Evolutionary conservation across 345 rosid species (phyloP).

Genomic region (Excoecaria agallocha): DNA sequence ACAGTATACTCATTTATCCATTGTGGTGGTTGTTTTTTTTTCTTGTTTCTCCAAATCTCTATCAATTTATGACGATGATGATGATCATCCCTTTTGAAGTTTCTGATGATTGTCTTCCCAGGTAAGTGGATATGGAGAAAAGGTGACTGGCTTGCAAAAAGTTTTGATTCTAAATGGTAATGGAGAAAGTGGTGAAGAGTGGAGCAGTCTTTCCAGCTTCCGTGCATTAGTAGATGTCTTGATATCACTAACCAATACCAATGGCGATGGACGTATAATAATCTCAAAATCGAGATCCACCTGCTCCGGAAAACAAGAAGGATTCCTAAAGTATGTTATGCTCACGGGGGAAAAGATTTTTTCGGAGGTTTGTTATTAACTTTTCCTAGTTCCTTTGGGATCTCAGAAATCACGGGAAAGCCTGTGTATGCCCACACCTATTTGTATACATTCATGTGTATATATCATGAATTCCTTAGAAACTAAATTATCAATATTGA

Average conservation of each 20-base stretch:
- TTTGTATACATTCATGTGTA: background rate
- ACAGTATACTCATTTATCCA: too few species aligned
- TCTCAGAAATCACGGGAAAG: background rate
- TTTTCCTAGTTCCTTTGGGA: constrained; percentile 10
- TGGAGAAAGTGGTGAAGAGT: constrained; percentile 40
- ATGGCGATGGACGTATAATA: constrained; percentile 87
- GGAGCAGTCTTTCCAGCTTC: constrained; percentile 67
- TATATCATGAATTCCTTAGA: background rate
- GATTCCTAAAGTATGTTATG: constrained; percentile 81
- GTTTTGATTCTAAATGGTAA: constrained; percentile 29
- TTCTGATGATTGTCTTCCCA: constrained; percentile 22
- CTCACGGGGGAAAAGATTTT: constrained; percentile 83
- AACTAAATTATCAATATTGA: background rate
- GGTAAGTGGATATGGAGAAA: constrained; percentile 82
- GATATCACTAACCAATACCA: constrained; percentile 64
- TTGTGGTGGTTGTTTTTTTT: too few species aligned
- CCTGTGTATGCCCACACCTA: background rate
- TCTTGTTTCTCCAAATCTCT: too few species aligned
- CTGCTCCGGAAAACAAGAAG: constrained; percentile 47
- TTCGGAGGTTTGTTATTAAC: constrained; percentile 59
- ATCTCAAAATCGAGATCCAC: constrained; percentile 55
- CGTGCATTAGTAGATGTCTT: constrained; percentile 63
- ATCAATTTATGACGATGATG: too few species aligned
- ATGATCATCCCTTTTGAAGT: constrained; percentile 12
- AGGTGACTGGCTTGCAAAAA: constrained; percentile 45